These are phyloP conservation scores for Barnettozyma vustinii DNA, from an alignment of 805 yeast genomes.

Conservation along the genomic window DNA sequence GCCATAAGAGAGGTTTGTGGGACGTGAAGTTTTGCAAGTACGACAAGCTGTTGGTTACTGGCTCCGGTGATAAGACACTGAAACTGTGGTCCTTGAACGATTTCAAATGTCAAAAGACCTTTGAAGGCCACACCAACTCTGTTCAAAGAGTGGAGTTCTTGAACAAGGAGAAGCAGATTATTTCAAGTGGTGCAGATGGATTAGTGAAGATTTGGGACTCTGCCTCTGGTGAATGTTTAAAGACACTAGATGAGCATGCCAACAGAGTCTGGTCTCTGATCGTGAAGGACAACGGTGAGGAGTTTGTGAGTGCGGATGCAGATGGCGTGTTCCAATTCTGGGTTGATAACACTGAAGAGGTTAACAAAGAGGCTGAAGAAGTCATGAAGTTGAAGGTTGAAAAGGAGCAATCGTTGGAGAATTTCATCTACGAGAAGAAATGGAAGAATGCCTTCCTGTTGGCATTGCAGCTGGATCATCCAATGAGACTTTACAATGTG, in stretches of 20 bases:
- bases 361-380: slow-evolving; percentile 44
- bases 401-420: slow-evolving; percentile 82
- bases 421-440: slow-evolving; percentile 63
- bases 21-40: slow-evolving; percentile 76
- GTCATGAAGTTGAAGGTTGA: slow-evolving; percentile 59
- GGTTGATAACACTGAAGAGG: slow-evolving; percentile 82
- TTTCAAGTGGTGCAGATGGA: slow-evolving; percentile 89
- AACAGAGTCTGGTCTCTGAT: slow-evolving; percentile 93
- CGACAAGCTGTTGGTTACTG: slow-evolving; percentile 73
- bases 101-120: slow-evolving; percentile 69
- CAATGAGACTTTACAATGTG: slow-evolving; percentile 71
- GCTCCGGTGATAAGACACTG: slow-evolving; percentile 89
- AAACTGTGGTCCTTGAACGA: slow-evolving; percentile 85
- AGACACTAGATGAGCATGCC: slow-evolving; percentile 88
- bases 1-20: slow-evolving; percentile 95
- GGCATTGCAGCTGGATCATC: slow-evolving; percentile 84
- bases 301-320: slow-evolving; percentile 84
- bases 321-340: slow-evolving; percentile 89
- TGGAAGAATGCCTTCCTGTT: slow-evolving; percentile 87
- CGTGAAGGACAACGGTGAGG: slow-evolving; percentile 56
- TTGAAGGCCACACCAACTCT: slow-evolving; percentile 93
- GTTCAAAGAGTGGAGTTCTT: slow-evolving; percentile 78
- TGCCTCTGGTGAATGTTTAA: slow-evolving; percentile 67
- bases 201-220: slow-evolving; percentile 87
- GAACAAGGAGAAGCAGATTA: slow-evolving; percentile 58